A percentile compares a stretch with the other conserved stretches of the same genome.
Conservation (phyloP, 2,329 filamentous ascomycete species). For the Epichloe brachyelytri region DNA sequence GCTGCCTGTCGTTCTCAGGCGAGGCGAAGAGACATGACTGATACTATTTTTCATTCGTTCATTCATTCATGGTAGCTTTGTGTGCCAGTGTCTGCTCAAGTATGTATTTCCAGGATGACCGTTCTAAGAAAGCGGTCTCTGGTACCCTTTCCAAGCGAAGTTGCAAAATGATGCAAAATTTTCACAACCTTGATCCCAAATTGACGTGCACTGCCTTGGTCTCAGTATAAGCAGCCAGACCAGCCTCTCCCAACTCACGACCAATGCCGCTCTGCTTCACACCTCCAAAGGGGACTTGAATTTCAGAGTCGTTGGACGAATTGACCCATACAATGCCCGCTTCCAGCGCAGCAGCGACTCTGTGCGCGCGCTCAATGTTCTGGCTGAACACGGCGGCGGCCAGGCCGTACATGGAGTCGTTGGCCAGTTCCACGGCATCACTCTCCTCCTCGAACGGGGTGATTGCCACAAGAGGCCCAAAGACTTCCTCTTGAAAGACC, state of each 20-base stretch:
- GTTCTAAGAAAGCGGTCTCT: no score
- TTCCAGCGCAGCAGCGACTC: conserved; percentile 42
- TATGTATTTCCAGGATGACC: no score
- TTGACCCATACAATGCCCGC: conserved; percentile 46
- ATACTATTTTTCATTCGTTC: background rate
- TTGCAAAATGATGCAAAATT: no score
- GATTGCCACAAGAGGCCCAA: conserved; percentile 31
- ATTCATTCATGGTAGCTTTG: background rate
- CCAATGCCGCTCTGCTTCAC: conserved; percentile 37
- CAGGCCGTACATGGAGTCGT: conserved; percentile 46
- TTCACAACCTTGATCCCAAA: conserved; percentile 22
- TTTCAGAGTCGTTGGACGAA: conserved; percentile 30
- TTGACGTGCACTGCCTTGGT: conserved; percentile 23
- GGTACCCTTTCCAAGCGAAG: no score
- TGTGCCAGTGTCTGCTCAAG: no score
- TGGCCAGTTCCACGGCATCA: conserved; percentile 29
- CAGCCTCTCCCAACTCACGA: conserved; percentile 31
- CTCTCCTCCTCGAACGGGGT: conserved; percentile 29
- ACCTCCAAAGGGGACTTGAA: conserved; percentile 32
- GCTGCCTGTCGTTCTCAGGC: no score
- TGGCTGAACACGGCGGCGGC: conserved; percentile 49
- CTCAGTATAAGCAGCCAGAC: conserved; percentile 29
- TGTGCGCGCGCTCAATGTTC: conserved; percentile 37
- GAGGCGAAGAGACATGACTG: background rate
- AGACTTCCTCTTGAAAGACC: conserved; percentile 34